Percentiles rank a stretch among this genome's conserved stretches.
These are phyloP conservation scores for Pleurotus pulmonarius DNA, from an alignment of 768 basidiomycete species.

Conservation along the genomic window DNA sequence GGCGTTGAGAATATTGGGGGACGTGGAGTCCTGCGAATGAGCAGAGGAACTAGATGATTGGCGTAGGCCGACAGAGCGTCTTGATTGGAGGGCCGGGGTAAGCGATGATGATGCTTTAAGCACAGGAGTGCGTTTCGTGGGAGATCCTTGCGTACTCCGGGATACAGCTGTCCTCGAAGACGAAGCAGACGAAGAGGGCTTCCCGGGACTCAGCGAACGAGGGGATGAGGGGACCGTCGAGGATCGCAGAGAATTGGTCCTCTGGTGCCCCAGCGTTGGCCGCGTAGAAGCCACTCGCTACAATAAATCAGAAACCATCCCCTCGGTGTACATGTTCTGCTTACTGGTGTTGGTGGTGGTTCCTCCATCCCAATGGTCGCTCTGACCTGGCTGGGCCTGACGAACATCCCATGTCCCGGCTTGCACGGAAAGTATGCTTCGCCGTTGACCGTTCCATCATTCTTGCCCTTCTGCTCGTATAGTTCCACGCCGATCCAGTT, in stretches of 20 bases:
- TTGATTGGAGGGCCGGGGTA: not conserved
- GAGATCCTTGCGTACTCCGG: conserved; percentile 38
- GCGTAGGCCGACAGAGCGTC: not conserved
- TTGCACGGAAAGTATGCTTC: conserved; percentile 80
- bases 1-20: not conserved
- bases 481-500: conserved; percentile 97
- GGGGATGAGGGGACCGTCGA: conserved; percentile 51
- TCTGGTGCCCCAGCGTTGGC: conserved; percentile 48
- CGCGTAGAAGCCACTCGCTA: conserved; percentile 23
- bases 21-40: conserved; percentile 1
- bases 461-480: conserved; percentile 83
- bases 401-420: conserved; percentile 80
- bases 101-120: not conserved
- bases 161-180: conserved; percentile 25
- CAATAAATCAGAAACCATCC: not conserved
- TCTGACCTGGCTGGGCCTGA: conserved; percentile 82
- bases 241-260: conserved; percentile 42
- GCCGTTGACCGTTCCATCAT: conserved; percentile 86
- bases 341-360: not conserved
- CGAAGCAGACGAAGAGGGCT: conserved; percentile 31
- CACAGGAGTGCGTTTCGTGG: conserved; percentile 44
- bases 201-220: conserved; percentile 63
- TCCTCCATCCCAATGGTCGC: conserved; percentile 46
- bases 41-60: conserved; percentile 1
- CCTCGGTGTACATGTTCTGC: conserved; percentile 2